Evolutionary conservation across 495 filamentous ascomycete species (phyloP), one percentile per base, ranked within the genome.

Genomic region (Annulohypoxylon maeteangense): DNA sequence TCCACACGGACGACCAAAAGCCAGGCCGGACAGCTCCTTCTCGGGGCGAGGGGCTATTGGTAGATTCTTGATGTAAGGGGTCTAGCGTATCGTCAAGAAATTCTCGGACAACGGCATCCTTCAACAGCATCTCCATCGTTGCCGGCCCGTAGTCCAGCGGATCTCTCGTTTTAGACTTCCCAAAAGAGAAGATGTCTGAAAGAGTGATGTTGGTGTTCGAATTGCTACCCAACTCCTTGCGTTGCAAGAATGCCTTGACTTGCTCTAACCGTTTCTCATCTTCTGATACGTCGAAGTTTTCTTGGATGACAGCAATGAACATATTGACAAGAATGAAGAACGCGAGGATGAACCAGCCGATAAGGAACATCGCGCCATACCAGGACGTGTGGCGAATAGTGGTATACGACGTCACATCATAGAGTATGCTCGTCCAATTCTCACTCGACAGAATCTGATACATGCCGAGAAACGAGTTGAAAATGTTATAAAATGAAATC

Each of bases 281-380:
- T 79, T 99, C 95, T 7, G 93, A 94, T n/a, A 99, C 93, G 80
- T 99, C 95, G 76, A 99, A 99, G 76, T 97, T 99, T 78, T 99
- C 95, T 79, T 99, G 95, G 65, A 99, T 98, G 81, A 99, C 95
- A 81, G 95, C 95, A 92, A 99, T 99, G 82, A 99, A 99, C 95
- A 99, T 99, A 77, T 97, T 99, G 84, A 99, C 83, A 48, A 98
- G 87, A 82, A 99, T 97, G 76, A 98, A 98, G 75, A 93, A 96
- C 25, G 92, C 87, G 18, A 99, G 86, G 68, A 97, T 94, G 77
- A 97, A 98, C 95, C 95, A 99, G 65, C 93, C 82, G 57, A 97
- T 91, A 73, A 98, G 86, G 76, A 99, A 99, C 3, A 92, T 86
- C 38, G 96, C 95, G 11, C 92, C 93, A 50, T 98, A 93, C 96